Evolutionary conservation across 495 filamentous ascomycete genomes (phyloP).

Genomic region (Xylaria intraflava): DNA sequence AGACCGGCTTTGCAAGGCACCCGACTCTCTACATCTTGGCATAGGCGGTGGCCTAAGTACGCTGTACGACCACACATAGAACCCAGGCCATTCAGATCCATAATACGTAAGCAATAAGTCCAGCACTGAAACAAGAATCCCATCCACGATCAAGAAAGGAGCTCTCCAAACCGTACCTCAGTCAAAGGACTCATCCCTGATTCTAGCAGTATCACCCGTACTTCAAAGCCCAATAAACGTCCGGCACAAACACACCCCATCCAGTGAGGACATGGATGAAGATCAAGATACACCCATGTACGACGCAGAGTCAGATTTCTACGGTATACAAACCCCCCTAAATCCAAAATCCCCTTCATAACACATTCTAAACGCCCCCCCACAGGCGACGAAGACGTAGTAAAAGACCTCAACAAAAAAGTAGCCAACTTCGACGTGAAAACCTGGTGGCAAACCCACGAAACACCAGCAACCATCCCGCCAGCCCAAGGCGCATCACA

Average conservation of each 20-base stretch:
- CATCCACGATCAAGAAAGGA: too few species aligned
- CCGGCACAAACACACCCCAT: background rate
- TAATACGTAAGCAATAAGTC: too few species aligned
- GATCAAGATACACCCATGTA: slow-evolving; percentile 20
- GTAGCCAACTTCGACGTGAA: slow-evolving; percentile 40
- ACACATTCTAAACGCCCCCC: background rate
- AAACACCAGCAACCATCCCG: slow-evolving; percentile 22
- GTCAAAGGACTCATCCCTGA: too few species aligned
- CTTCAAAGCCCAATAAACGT: too few species aligned
- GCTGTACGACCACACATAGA: too few species aligned
- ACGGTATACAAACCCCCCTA: slow-evolving; percentile 45
- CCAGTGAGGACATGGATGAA: background rate
- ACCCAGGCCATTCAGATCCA: too few species aligned
- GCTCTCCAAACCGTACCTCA: too few species aligned
- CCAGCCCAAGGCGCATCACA: slow-evolving; percentile 13
- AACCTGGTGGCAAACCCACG: slow-evolving; percentile 37
- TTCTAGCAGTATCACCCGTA: too few species aligned
- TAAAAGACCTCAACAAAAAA: slow-evolving; percentile 25
- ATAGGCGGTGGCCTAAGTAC: too few species aligned
- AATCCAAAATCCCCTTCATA: background rate
- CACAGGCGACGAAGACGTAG: slow-evolving; percentile 49
- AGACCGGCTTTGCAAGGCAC: too few species aligned
- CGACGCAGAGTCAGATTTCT: slow-evolving; percentile 69
- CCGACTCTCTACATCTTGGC: too few species aligned
- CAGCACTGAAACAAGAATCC: too few species aligned